phyloP scores from a whole-genome alignment of 2,329 filamentous ascomycete species.

The Colletotrichum orbiculare region DNA sequence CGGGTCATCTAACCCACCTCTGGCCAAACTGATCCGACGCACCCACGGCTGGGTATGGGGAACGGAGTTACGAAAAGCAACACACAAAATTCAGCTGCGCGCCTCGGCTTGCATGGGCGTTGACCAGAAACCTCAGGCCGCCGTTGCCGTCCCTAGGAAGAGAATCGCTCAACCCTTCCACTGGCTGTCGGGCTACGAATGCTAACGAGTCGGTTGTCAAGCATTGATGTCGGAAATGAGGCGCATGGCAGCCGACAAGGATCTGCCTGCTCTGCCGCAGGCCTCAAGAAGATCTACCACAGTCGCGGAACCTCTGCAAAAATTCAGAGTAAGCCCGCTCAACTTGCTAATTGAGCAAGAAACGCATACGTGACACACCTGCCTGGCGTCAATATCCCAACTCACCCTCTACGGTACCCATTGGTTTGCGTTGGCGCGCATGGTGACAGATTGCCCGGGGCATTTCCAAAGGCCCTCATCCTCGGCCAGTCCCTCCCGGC shows the following conservation, averaged over 20 bases:
- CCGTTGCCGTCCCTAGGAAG: neutral
- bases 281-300: constrained; percentile 4
- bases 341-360: constrained; percentile 4
- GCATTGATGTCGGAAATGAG: constrained; percentile 54
- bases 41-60: too few relatives aligned
- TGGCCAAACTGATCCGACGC: neutral
- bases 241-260: constrained; percentile 41
- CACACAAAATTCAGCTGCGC: neutral
- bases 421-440: constrained; percentile 1
- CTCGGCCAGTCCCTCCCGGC: constrained; percentile 12
- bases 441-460: constrained; percentile 1
- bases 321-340: neutral
- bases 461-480: neutral
- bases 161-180: neutral
- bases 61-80: neutral
- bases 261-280: constrained; percentile 24
- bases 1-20: neutral
- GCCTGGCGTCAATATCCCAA: neutral
- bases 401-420: neutral
- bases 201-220: constrained; percentile 3
- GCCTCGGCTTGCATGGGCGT: constrained; percentile 3
- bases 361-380: neutral
- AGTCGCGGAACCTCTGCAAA: neutral
- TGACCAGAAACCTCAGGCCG: neutral
- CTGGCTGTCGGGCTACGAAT: neutral